These are phyloP conservation scores for Vitis vinifera DNA, from an alignment of 164 flowering plant species.

Conservation along the genomic window DNA sequence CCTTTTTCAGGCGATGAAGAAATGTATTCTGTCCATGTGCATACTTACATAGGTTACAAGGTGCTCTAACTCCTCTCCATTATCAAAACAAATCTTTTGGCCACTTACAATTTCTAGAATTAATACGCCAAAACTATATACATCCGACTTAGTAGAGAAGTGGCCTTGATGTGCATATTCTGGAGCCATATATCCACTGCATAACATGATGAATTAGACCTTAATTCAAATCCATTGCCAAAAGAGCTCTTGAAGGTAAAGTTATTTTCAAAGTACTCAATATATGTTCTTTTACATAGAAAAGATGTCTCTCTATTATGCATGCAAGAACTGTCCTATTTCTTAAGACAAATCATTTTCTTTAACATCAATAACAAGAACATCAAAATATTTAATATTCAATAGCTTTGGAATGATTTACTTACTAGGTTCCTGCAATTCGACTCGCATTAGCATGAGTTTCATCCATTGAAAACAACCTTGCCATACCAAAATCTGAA, in stretches of 20 bases:
- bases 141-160: conserved; percentile 30
- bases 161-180: conserved; percentile 23
- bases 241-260: neutral
- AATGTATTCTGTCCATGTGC: neutral
- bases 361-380: neutral
- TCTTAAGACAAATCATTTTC: neutral
- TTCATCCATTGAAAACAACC: no score
- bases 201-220: neutral
- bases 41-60: neutral
- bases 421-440: conserved; percentile 36
- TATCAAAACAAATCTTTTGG: no score
- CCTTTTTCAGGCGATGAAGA: no score
- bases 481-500: no score
- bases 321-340: neutral
- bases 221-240: no score
- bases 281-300: no score
- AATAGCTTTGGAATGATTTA: no score
- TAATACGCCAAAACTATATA: conserved; percentile 33
- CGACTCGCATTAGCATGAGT: no score
- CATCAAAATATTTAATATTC: neutral
- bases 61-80: neutral
- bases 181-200: conserved; percentile 28
- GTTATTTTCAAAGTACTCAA: neutral
- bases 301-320: no score
- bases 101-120: conserved; percentile 29